Conservation (phyloP, 805 yeast genomes). For the Kregervanrija pseudodelftensis region DNA sequence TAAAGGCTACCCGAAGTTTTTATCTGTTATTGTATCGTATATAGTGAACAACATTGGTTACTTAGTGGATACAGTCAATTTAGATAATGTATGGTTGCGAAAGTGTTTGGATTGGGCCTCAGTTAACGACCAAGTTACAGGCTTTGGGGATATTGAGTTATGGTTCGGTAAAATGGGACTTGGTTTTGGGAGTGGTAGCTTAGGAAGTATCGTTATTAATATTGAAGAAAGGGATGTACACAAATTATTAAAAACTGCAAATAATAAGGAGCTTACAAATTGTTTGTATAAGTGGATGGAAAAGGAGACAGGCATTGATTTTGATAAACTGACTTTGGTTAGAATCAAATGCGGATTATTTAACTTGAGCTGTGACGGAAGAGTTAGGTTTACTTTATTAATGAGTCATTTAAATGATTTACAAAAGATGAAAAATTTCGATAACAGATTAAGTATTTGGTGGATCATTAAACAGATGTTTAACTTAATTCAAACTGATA, state of each 20-base stretch:
- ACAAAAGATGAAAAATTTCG: slow-evolving; percentile 10
- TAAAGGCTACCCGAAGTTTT: slow-evolving; percentile 17
- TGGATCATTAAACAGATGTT: slow-evolving; percentile 9
- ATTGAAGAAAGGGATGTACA: slow-evolving; percentile 18
- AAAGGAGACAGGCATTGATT: slow-evolving; percentile 21
- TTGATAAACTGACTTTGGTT: slow-evolving; percentile 20
- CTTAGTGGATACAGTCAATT: slow-evolving; percentile 13
- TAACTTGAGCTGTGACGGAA: slow-evolving; percentile 23
- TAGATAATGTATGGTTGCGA: slow-evolving; percentile 2
- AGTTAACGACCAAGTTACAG: slow-evolving; percentile 1
- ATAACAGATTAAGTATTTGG: slow-evolving; percentile 25
- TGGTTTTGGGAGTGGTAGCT: slow-evolving; percentile 12
- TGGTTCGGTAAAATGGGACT: slow-evolving; percentile 19
- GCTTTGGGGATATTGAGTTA: slow-evolving; percentile 4
- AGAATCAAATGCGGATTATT: slow-evolving; percentile 24
- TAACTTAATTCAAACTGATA: too few relatives aligned
- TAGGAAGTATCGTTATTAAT: slow-evolving; percentile 21
- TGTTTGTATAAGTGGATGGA: slow-evolving; percentile 17
- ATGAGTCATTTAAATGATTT: slow-evolving; percentile 21
- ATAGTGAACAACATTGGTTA: slow-evolving; percentile 19
- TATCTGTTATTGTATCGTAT: slow-evolving; percentile 14
- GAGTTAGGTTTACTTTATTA: slow-evolving; percentile 18
- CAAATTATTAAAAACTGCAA: slow-evolving; percentile 6
- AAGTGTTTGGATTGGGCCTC: slow-evolving; percentile 7
- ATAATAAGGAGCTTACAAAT: slow-evolving; percentile 8